Conservation (phyloP, 768 basidiomycete genomes). For the Gloeopeniophorella convolvens region DNA sequence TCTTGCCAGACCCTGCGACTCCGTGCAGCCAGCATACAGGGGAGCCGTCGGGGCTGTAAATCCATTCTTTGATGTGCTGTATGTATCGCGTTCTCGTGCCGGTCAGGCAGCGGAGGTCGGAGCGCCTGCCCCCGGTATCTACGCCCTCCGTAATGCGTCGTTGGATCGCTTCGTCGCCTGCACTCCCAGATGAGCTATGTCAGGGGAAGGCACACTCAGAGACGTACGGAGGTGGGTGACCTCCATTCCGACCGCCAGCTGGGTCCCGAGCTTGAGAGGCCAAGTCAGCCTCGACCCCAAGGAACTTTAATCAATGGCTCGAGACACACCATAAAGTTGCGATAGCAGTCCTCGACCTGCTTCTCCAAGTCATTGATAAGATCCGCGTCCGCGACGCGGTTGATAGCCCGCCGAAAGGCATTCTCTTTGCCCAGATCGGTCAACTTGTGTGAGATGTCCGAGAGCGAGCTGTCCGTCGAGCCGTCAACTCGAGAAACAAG, state of each 20-base stretch:
- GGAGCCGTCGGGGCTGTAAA: slow-evolving; percentile 6
- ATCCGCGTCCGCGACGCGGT: slow-evolving; percentile 7
- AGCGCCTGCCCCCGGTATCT: slow-evolving; percentile 12
- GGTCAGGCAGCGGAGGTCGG: slow-evolving; percentile 9
- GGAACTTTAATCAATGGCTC: background rate
- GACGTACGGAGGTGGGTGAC: slow-evolving; percentile 11
- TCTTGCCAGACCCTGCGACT: slow-evolving; percentile 22
- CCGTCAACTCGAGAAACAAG: background rate
- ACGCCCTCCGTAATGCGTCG: slow-evolving; percentile 5
- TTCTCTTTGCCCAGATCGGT: slow-evolving; percentile 13
- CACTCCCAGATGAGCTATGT: no score
- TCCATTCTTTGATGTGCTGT: slow-evolving; percentile 12
- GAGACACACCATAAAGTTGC: slow-evolving; percentile 3
- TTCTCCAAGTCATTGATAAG: slow-evolving; percentile 8
- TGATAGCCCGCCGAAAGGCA: slow-evolving; percentile 13
- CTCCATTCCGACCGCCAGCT: slow-evolving; percentile 11
- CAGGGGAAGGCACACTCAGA: slow-evolving; percentile 2
- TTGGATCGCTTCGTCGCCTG: slow-evolving; percentile 11
- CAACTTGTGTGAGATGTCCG: slow-evolving; percentile 4
- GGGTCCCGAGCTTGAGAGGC: slow-evolving; percentile 6
- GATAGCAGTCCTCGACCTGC: slow-evolving; percentile 6
- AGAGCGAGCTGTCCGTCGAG: slow-evolving; percentile 6
- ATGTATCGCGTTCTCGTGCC: slow-evolving; percentile 18
- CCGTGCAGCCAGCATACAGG: slow-evolving; percentile 17
- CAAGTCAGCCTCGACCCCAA: background rate